Conservation (phyloP, 2,329 filamentous ascomycete species). For the Pezizomycotina sp. region DNA sequence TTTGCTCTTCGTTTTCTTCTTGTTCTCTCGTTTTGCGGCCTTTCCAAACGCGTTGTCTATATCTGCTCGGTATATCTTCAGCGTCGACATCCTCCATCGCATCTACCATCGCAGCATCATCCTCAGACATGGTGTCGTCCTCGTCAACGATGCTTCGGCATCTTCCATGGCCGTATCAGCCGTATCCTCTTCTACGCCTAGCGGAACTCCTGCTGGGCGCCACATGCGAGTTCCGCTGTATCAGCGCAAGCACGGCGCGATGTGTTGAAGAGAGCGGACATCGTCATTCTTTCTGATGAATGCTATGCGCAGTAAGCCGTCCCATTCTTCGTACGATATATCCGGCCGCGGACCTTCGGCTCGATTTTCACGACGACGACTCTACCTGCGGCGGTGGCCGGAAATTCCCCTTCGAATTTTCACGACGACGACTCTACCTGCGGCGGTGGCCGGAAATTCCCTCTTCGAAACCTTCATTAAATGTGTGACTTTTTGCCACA, state of each 20-base stretch:
- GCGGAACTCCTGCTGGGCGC: conserved; percentile 61
- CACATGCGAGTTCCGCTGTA: conserved; percentile 79
- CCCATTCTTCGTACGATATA: conserved; percentile 89
- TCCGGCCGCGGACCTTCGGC: conserved; percentile 73
- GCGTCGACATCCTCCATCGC: conserved; percentile 38
- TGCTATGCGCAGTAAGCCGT: conserved; percentile 65
- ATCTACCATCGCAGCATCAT: conserved; percentile 26
- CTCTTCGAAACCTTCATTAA: conserved; percentile 59
- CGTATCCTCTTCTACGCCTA: conserved; percentile 29
- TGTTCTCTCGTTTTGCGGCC: conserved; percentile 31
- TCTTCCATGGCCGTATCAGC: conserved; percentile 29
- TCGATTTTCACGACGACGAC: conserved; percentile 79
- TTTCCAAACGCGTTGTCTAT: conserved; percentile 35
- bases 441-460: conserved; percentile 92
- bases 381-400: conserved; percentile 87
- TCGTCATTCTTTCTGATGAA: conserved; percentile 79
- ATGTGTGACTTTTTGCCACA: conserved; percentile 58
- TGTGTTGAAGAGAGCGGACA: conserved; percentile 61
- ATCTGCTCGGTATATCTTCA: conserved; percentile 29
- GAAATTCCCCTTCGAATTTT: conserved; percentile 94
- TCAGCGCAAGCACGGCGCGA: conserved; percentile 63
- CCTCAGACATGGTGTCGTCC: conserved; percentile 16
- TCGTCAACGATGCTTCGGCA: conserved; percentile 10
- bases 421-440: conserved; percentile 85
- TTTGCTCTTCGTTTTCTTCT: conserved; percentile 53